These are phyloP conservation scores for Talaromyces sp. DNA, from an alignment of 2,329 filamentous ascomycete species.

Conservation along the genomic window DNA sequence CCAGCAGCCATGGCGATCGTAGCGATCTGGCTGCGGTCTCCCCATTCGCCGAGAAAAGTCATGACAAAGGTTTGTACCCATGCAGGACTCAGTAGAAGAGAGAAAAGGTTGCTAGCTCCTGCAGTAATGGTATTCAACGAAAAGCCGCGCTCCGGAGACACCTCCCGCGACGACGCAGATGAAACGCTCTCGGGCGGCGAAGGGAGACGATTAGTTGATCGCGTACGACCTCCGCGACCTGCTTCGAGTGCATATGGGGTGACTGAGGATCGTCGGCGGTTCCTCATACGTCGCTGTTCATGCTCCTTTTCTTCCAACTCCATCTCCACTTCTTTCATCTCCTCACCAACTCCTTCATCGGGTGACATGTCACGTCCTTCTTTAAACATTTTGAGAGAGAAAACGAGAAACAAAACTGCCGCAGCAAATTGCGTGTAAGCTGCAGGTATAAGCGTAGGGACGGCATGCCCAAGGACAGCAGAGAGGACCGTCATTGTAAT, in stretches of 20 bases:
- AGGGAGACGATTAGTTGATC: conserved; percentile 70
- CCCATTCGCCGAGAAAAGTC: conserved; percentile 98
- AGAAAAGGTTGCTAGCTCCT: conserved; percentile 80
- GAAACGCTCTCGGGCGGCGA: conserved; percentile 76
- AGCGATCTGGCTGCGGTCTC: conserved; percentile 93
- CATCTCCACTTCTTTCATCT: conserved; percentile 95
- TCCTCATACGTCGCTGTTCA: conserved; percentile 58
- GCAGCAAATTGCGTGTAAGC: conserved; percentile 85
- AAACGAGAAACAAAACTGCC: conserved; percentile 78
- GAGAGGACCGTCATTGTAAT: conserved; percentile 94
- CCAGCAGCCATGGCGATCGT: conserved; percentile 98
- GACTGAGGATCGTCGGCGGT: conserved; percentile 59
- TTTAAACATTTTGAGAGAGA: conserved; percentile 74
- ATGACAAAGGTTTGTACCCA: conserved; percentile 99
- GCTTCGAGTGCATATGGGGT: conserved; percentile 76
- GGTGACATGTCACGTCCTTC: conserved; percentile 87
- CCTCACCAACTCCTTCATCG: conserved; percentile 86
- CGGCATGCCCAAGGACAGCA: conserved; percentile 83
- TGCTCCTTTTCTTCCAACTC: conserved; percentile 93
- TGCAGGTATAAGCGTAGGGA: conserved; percentile 84
- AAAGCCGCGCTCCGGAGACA: conserved; percentile 46
- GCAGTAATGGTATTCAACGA: conserved; percentile 44
- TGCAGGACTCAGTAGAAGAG: conserved; percentile 82
- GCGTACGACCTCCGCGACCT: conserved; percentile 65
- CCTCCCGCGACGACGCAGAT: conserved; percentile 62